phyloP scores from a whole-genome alignment of 2,329 filamentous ascomycete genomes.

The Fusarium longipes region DNA sequence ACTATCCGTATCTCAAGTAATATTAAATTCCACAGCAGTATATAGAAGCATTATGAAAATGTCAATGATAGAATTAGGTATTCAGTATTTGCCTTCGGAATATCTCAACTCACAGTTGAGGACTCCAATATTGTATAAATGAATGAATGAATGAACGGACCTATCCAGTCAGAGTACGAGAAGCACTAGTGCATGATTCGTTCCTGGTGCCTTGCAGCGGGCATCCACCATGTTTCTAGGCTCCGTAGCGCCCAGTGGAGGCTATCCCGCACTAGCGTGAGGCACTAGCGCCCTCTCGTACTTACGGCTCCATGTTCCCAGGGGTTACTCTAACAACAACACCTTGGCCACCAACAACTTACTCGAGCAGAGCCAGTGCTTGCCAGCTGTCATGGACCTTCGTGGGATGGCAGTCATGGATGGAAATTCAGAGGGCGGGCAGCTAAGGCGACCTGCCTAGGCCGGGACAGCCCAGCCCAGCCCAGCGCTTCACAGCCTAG shows the following conservation, averaged over 20 bases:
- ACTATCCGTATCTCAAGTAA: background rate
- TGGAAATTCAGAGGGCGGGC: too few species aligned
- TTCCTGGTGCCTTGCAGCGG: constrained; percentile 40
- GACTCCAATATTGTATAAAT: constrained; percentile 21
- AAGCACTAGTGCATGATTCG: constrained; percentile 29
- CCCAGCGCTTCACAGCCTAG: background rate
- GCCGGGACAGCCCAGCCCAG: constrained; percentile 12
- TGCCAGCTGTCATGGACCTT: constrained; percentile 15
- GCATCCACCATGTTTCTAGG: constrained; percentile 23
- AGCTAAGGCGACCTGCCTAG: background rate
- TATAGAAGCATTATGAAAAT: background rate
- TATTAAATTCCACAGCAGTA: background rate
- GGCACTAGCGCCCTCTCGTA: constrained; percentile 22
- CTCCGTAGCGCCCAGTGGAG: too few species aligned
- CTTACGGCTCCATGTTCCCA: constrained; percentile 4
- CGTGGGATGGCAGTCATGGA: too few species aligned
- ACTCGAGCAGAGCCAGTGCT: constrained; percentile 18
- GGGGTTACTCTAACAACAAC: constrained; percentile 33
- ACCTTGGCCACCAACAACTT: background rate
- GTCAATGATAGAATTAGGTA: background rate
- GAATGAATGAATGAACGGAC: background rate
- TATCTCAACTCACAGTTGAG: background rate
- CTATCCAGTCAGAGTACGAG: background rate
- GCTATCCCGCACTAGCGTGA: constrained; percentile 17
- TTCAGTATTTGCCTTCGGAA: background rate